Percentiles rank a stretch among this genome's conserved stretches.
These are phyloP conservation scores for Hansenula lynferdii DNA, from an alignment of 1,139 yeast species.

Conservation along the genomic window DNA sequence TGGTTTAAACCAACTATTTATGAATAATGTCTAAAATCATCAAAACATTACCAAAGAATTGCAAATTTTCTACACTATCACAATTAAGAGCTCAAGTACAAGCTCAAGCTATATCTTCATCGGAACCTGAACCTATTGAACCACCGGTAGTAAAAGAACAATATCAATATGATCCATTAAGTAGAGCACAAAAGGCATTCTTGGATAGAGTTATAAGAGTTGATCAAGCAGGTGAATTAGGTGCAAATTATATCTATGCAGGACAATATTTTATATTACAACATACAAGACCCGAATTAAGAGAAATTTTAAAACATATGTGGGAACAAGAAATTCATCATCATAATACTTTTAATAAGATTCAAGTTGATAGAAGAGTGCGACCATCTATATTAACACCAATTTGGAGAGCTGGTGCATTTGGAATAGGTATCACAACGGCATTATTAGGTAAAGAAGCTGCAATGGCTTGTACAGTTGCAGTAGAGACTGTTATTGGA, in stretches of 20 bases:
- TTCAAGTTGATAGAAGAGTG: slow-evolving; percentile 75
- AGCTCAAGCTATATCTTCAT: not conserved
- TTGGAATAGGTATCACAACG: slow-evolving; percentile 81
- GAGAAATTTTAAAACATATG: slow-evolving; percentile 82
- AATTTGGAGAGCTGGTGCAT: slow-evolving; percentile 88
- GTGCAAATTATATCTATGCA: slow-evolving; percentile 88
- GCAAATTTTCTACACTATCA: slow-evolving; percentile 17
- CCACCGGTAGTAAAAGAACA: slow-evolving; percentile 1
- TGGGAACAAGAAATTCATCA: slow-evolving; percentile 98
- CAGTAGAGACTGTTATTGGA: slow-evolving; percentile 98
- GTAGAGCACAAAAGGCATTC: slow-evolving; percentile 62
- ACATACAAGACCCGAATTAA: slow-evolving; percentile 62
- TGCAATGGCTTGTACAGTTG: slow-evolving; percentile 99
- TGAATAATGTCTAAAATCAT: not conserved
- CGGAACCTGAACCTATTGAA: slow-evolving; percentile 2
- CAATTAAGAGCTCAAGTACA: slow-evolving; percentile 16
- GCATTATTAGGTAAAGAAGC: slow-evolving; percentile 90
- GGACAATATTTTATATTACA: slow-evolving; percentile 85
- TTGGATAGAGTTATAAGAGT: slow-evolving; percentile 79
- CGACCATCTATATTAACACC: slow-evolving; percentile 92
- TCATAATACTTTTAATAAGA: slow-evolving; percentile 73
- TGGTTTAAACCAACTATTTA: too few relatives aligned
- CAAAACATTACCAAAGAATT: slow-evolving; percentile 1
- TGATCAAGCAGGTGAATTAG: slow-evolving; percentile 98
- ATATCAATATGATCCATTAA: slow-evolving; percentile 27